A percentile compares a stretch with the other conserved stretches of the same genome.
phyloP scores from a whole-genome alignment of 306 rosid species.

The Pterocarpus santalinus region DNA sequence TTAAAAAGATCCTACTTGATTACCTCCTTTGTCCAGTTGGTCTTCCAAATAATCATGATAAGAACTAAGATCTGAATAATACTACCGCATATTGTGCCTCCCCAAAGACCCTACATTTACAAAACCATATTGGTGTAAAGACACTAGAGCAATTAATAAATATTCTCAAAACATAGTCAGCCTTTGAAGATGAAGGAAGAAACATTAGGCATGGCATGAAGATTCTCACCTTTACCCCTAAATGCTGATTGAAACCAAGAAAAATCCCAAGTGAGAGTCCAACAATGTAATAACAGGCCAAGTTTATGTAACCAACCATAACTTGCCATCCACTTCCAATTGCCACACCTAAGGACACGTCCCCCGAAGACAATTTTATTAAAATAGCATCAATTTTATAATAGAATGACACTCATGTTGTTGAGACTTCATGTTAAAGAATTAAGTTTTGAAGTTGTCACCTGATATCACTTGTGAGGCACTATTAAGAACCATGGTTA shows the following conservation, averaged over 20 bases:
- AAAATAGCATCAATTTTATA: too few relatives aligned
- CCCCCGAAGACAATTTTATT: too few relatives aligned
- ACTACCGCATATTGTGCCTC: conserved; percentile 61
- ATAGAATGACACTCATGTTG: too few relatives aligned
- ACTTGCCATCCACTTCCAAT: conserved; percentile 76
- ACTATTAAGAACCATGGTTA: conserved; percentile 34
- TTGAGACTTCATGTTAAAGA: not conserved
- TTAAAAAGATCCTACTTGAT: too few relatives aligned
- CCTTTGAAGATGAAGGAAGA: too few relatives aligned
- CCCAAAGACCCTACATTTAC: conserved; percentile 58
- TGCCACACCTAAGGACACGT: conserved; percentile 53
- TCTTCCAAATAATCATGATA: conserved; percentile 46
- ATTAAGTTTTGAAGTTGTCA: not conserved
- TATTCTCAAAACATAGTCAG: too few relatives aligned
- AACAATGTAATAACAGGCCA: conserved; percentile 63
- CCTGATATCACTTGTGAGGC: conserved; percentile 57
- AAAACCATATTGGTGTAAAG: too few relatives aligned
- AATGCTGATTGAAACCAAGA: conserved; percentile 46
- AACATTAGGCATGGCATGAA: not conserved
- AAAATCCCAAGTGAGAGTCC: conserved; percentile 62
- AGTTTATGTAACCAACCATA: conserved; percentile 64
- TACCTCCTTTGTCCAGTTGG: conserved; percentile 71
- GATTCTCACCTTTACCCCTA: conserved; percentile 56
- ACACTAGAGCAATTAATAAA: too few relatives aligned
- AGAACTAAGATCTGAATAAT: conserved; percentile 55